Evolutionary conservation across 23 red algal species (phyloP).

Genomic region (Gracilaria gracilis): DNA sequence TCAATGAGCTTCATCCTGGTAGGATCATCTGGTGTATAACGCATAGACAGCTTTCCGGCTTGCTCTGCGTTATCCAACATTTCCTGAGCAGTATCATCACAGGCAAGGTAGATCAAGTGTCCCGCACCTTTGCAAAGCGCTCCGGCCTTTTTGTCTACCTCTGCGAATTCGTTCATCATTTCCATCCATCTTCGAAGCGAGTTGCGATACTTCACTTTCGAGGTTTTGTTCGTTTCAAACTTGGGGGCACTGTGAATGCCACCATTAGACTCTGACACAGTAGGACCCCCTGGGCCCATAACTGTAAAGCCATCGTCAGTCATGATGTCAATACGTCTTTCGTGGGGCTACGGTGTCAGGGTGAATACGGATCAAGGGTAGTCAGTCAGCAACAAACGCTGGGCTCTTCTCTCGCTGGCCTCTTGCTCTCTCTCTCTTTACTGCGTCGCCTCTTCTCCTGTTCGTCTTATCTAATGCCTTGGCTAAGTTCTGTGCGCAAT

Average conservation of each 20-base stretch:
- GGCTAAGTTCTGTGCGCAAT: too few relatives aligned
- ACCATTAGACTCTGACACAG: background rate
- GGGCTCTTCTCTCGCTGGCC: too few relatives aligned
- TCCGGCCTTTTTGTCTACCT: background rate
- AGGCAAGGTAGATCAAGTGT: slow-evolving; percentile 13
- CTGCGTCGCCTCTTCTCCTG: too few relatives aligned
- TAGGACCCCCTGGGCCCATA: background rate
- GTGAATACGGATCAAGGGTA: too few relatives aligned
- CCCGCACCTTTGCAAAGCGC: background rate
- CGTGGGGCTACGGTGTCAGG: too few relatives aligned
- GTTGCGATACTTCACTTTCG: background rate
- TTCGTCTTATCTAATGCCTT: too few relatives aligned
- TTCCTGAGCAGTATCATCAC: slow-evolving; percentile 23
- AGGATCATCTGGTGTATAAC: background rate
- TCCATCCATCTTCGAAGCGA: background rate
- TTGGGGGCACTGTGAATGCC: background rate
- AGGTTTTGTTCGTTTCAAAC: background rate
- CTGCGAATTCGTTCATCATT: background rate
- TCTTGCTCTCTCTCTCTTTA: too few relatives aligned
- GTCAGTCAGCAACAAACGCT: too few relatives aligned
- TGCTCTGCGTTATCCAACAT: slow-evolving; percentile 4
- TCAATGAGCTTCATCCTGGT: background rate
- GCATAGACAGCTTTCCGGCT: slow-evolving; percentile 1
- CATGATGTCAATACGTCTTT: too few relatives aligned
- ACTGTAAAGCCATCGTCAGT: too few relatives aligned